Conservation (phyloP, 78 protist species). For the Mastigamoeba balamuthi region DNA sequence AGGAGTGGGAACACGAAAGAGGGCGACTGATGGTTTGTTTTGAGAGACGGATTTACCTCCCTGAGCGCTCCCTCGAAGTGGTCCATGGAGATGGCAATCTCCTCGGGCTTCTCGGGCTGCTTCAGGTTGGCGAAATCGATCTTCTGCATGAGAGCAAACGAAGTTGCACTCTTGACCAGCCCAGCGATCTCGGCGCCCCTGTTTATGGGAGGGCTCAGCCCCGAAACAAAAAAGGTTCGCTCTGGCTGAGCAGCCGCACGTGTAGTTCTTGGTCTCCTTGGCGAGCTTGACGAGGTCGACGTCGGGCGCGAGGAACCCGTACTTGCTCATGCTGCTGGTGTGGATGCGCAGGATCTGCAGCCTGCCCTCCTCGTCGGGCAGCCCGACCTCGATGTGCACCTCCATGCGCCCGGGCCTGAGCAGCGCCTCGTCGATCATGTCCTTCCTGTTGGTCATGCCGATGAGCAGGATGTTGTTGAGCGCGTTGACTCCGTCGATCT, state of each 20-base stretch:
- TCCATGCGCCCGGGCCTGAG: conserved; percentile 97
- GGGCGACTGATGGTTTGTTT: no score
- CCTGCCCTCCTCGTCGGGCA: conserved; percentile 87
- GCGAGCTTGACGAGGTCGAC: conserved; percentile 78
- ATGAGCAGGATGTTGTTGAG: conserved; percentile 96
- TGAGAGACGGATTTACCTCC: no score
- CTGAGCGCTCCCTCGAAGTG: conserved; percentile 85
- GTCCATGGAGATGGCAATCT: not conserved
- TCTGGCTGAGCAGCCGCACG: no score
- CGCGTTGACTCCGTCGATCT: conserved; percentile 96
- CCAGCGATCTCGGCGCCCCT: conserved; percentile 74
- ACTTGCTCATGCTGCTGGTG: conserved; percentile 58
- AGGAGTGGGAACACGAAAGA: not conserved
- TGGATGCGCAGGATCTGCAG: conserved; percentile 89
- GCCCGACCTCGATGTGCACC: conserved; percentile 88
- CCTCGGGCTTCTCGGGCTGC: conserved; percentile 21
- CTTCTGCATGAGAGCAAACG: conserved; percentile 68
- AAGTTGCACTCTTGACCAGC: conserved; percentile 80
- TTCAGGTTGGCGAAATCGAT: conserved; percentile 52
- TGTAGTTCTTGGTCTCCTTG: conserved; percentile 80
- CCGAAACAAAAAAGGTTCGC: not conserved
- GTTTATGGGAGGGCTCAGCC: not conserved
- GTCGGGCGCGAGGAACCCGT: conserved; percentile 55
- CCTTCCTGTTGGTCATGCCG: conserved; percentile 98
- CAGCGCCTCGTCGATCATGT: conserved; percentile 97